A percentile compares a stretch with the other conserved stretches of the same genome.
phyloP scores from a whole-genome alignment of 1,139 yeast species.

The Suhomyces taliae region DNA sequence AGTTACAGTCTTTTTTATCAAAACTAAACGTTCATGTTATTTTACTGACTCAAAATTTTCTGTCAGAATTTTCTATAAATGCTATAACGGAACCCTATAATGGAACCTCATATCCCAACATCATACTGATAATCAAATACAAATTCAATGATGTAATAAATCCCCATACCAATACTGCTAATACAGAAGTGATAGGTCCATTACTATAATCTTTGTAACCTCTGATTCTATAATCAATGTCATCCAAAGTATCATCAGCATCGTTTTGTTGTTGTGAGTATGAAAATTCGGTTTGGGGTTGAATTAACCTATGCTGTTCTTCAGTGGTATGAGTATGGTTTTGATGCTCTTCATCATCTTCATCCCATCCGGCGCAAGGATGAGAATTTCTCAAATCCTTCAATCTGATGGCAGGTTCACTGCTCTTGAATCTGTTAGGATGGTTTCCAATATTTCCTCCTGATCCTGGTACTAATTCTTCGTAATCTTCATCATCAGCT shows the following conservation, averaged over 20 bases:
- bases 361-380: constrained; percentile 49
- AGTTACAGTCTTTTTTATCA: no score
- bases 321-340: constrained; percentile 13
- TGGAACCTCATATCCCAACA: constrained; percentile 45
- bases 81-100: constrained; percentile 34
- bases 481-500: constrained; percentile 16
- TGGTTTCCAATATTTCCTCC: constrained; percentile 2
- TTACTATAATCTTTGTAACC: constrained; percentile 57
- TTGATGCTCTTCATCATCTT: constrained; percentile 30
- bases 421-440: constrained; percentile 27
- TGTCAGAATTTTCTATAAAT: neutral
- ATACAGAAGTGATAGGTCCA: constrained; percentile 42
- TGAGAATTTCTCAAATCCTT: constrained; percentile 45
- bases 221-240: constrained; percentile 20
- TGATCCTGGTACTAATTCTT: constrained; percentile 5
- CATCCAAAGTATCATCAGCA: neutral
- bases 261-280: neutral
- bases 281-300: neutral
- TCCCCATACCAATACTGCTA: constrained; percentile 52
- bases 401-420: constrained; percentile 44
- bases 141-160: constrained; percentile 52
- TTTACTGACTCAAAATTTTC: neutral
- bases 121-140: constrained; percentile 50
- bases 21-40: no score
- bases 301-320: constrained; percentile 7